Conservation (phyloP, 148 eudicot genomes). For the Euryodendron excelsum region DNA sequence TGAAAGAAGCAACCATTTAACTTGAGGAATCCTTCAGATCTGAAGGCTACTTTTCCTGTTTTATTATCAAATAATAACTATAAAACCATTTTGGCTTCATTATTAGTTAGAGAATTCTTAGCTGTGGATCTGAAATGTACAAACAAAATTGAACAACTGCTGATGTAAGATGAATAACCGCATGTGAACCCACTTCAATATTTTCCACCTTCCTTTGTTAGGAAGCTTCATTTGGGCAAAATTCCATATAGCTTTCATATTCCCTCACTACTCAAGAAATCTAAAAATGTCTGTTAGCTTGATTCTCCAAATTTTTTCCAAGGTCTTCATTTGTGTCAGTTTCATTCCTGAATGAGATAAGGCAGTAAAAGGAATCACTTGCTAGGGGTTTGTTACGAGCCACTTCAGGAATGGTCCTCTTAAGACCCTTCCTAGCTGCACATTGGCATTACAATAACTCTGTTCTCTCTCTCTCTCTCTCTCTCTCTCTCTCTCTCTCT, state of each 20-base stretch:
- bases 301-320: not conserved
- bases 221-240: conserved; percentile 5
- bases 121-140: too few species aligned
- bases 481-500: too few species aligned
- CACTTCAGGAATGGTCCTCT: not conserved
- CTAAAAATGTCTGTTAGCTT: not conserved
- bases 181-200: not conserved
- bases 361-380: not conserved
- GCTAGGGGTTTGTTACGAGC: not conserved
- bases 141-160: not conserved
- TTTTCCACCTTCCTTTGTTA: not conserved
- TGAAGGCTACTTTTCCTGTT: too few species aligned
- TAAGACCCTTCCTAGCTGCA: not conserved
- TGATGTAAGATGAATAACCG: too few species aligned
- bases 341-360: not conserved
- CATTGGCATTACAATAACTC: not conserved
- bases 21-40: too few species aligned
- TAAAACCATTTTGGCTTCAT: too few species aligned
- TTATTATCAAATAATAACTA: too few species aligned
- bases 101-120: too few species aligned
- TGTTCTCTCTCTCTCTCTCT: not conserved
- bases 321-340: not conserved
- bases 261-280: not conserved
- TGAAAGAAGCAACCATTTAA: too few species aligned
- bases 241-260: conserved; percentile 7